Conservation (phyloP, 2,329 filamentous ascomycete species). For the Alternaria panax region DNA sequence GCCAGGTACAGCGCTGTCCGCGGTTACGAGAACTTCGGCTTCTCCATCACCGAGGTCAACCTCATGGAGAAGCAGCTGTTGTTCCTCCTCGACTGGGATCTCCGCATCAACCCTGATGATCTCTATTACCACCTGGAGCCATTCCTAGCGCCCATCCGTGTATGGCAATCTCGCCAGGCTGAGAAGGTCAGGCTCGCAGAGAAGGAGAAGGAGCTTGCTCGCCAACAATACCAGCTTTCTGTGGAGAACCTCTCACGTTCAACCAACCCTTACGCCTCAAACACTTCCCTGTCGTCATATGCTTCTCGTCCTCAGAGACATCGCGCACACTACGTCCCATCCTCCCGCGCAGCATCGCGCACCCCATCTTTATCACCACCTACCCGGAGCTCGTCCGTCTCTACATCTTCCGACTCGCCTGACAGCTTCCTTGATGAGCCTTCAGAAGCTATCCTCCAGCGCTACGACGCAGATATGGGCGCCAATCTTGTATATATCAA, state of each 20-base stretch:
- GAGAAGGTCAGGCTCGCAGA: constrained; percentile 61
- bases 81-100: constrained; percentile 92
- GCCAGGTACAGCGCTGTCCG: constrained; percentile 86
- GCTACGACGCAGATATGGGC: constrained; percentile 53
- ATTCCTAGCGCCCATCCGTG: constrained; percentile 86
- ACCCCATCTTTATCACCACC: constrained; percentile 60
- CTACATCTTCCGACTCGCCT: constrained; percentile 44
- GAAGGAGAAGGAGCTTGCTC: constrained; percentile 52
- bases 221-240: constrained; percentile 49
- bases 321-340: constrained; percentile 37
- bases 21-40: constrained; percentile 79
- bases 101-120: constrained; percentile 83
- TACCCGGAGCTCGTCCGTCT: constrained; percentile 50
- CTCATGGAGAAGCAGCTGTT: constrained; percentile 99
- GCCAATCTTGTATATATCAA: constrained; percentile 56
- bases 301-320: constrained; percentile 33
- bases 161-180: constrained; percentile 61
- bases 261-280: constrained; percentile 46
- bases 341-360: constrained; percentile 52
- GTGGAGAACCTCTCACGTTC: constrained; percentile 51
- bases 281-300: constrained; percentile 45
- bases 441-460: constrained; percentile 45
- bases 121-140: constrained; percentile 86
- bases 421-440: constrained; percentile 46
- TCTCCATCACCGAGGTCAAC: constrained; percentile 95